Evolutionary conservation across 192 early-diverging fungal species (phyloP).

Genomic region (Neocallimastix lanati): DNA sequence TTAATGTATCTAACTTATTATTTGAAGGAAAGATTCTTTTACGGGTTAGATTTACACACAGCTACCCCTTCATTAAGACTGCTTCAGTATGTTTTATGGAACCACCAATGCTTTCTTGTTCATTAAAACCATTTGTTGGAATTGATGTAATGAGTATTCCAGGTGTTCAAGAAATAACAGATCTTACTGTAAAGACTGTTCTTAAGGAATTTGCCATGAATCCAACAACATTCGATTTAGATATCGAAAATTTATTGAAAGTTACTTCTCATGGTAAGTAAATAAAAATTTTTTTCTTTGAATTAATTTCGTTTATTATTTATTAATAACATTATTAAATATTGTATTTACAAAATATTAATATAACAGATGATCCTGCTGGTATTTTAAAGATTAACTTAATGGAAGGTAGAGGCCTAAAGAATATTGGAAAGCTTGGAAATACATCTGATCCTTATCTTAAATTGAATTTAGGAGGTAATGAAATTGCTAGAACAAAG

Average conservation of each 20-base stretch:
- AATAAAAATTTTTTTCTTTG: too few relatives aligned
- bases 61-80: background rate
- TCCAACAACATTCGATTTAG: background rate
- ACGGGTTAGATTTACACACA: background rate
- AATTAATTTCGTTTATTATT: too few relatives aligned
- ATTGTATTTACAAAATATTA: too few relatives aligned
- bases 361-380: slow-evolving; percentile 49
- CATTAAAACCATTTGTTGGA: background rate
- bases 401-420: slow-evolving; percentile 58
- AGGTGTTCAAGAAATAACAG: background rate
- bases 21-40: background rate
- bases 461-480: slow-evolving; percentile 49
- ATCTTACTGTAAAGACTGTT: background rate
- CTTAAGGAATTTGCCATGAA: background rate
- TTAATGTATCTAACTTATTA: background rate
- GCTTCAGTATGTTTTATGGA: background rate
- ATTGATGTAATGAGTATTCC: background rate
- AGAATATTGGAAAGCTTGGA: slow-evolving; percentile 65
- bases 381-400: slow-evolving; percentile 73
- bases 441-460: slow-evolving; percentile 78
- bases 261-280: background rate
- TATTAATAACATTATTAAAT: too few relatives aligned
- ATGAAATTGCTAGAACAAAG: slow-evolving; percentile 41
- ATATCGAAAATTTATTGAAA: background rate
- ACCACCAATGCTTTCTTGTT: background rate